Conservation (phyloP, 768 basidiomycete species). For the Termitomyces sp. region DNA sequence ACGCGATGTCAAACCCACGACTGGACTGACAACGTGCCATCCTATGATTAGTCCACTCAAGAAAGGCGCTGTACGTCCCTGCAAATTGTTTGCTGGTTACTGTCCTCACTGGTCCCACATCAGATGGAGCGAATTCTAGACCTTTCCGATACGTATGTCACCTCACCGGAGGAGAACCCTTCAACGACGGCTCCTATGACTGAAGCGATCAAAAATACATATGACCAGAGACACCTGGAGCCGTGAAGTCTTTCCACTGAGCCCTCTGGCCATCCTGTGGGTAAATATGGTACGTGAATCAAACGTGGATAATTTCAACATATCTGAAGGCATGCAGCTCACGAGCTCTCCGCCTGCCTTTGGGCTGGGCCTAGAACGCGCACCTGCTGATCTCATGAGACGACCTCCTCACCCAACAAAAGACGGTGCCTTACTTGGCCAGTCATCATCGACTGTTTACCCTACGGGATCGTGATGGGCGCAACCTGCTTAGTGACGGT, state of each 20-base stretch:
- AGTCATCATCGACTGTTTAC: constrained; percentile 33
- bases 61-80: constrained; percentile 33
- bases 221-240: constrained; percentile 48
- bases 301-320: not conserved
- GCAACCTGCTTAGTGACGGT: constrained; percentile 30
- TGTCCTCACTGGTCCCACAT: not conserved
- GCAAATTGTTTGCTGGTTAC: not conserved
- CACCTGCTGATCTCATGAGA: constrained; percentile 48
- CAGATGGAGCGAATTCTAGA: constrained; percentile 48
- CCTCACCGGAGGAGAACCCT: constrained; percentile 23
- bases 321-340: constrained; percentile 16
- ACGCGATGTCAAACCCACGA: too few species aligned
- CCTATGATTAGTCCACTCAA: too few species aligned
- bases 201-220: constrained; percentile 22
- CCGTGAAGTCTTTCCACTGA: constrained; percentile 50
- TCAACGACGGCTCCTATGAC: constrained; percentile 25
- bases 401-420: constrained; percentile 37
- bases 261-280: constrained; percentile 50
- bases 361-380: constrained; percentile 50
- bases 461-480: constrained; percentile 36
- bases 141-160: constrained; percentile 34
- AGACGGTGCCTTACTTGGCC: constrained; percentile 35
- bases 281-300: constrained; percentile 42
- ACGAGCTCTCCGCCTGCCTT: constrained; percentile 54
- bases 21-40: too few species aligned